Base-by-base conservation (phyloP, 768 basidiomycete species). In the Trametes maxima region DNA sequence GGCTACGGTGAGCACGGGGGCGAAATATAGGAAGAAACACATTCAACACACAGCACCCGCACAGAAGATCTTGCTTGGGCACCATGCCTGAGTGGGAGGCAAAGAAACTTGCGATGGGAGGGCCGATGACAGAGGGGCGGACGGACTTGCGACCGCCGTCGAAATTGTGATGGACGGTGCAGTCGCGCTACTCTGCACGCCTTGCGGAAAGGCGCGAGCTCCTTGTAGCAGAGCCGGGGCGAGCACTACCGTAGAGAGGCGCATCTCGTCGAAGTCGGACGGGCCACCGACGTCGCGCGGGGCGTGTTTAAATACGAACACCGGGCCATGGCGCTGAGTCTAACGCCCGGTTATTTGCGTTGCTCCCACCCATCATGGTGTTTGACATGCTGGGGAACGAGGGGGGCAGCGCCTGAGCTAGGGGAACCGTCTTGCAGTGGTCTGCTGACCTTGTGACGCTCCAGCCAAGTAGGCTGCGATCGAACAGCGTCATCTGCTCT, bases 41-140 rank as follows among this genome's bases (percentile, higher is more conserved):
- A 40, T 1, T 8, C 8, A 8, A 79, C 87, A 61, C 69, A 92
- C 92, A 24, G 80, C 56, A 37, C 93, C 93, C 2, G 91, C 80
- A 70, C 92, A 94, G 75, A 92, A 94, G 54, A 94, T 92, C 54
- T 88, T 74, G 47, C 82, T 82, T 0, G 83, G 80, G 69, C 92
- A 94, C 92, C 92, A 94, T 45, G 79, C 73, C 74, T 94, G 92
- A 43, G 74, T 77, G 0, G 90, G 88, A 17, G 91, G 88, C 16
- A 87, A 65, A 6, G 84, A 73, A 22, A 73, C 82, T 66, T 91
- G 88, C 0, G 89, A 85, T 16, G 90, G 89, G 40, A 92, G 69
- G n/a, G 74, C 60, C 19, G 80, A 73, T 40, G 75, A 75, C 35
- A 84, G 73, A 14, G 88, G 65, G 0, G 75, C 84, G 0, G 89